phyloP scores from a whole-genome alignment of 208 protist species.

The Trypanosoma cruzi region DNA sequence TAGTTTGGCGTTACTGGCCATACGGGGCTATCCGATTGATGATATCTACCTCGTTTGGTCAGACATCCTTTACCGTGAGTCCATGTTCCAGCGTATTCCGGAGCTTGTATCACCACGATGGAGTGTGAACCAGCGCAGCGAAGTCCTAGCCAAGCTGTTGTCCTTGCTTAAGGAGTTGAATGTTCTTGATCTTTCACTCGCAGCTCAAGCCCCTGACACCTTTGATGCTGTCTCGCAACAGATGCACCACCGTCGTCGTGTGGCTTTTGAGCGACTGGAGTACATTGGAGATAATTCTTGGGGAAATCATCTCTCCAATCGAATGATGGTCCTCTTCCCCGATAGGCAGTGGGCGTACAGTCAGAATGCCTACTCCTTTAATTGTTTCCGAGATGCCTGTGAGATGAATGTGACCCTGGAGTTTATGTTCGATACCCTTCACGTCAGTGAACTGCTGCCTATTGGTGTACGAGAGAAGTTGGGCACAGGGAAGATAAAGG shows the following conservation, averaged over 20 bases:
- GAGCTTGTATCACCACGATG: slow-evolving; percentile 39
- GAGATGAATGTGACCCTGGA: slow-evolving; percentile 89
- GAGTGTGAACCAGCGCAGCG: slow-evolving; percentile 55
- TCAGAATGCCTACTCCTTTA: slow-evolving; percentile 57
- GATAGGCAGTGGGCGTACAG: slow-evolving; percentile 80
- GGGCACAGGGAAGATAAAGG: slow-evolving; percentile 73
- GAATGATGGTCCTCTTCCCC: slow-evolving; percentile 77
- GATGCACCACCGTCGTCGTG: slow-evolving; percentile 51
- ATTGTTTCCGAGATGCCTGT: slow-evolving; percentile 60
- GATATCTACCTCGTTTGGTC: slow-evolving; percentile 67
- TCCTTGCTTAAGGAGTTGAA: slow-evolving; percentile 37
- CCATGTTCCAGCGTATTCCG: slow-evolving; percentile 53
- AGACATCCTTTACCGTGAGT: slow-evolving; percentile 48
- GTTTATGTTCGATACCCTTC: slow-evolving; percentile 79
- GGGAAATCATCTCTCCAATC: slow-evolving; percentile 59
- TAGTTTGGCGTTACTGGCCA: slow-evolving; percentile 50
- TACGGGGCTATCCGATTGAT: slow-evolving; percentile 81
- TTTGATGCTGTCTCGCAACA: slow-evolving; percentile 21
- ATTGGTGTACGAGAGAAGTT: slow-evolving; percentile 28
- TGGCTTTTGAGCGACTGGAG: slow-evolving; percentile 82
- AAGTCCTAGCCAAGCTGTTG: slow-evolving; percentile 41
- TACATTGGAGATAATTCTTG: slow-evolving; percentile 88
- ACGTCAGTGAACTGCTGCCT: slow-evolving; percentile 43
- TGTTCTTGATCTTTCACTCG: slow-evolving; percentile 62
- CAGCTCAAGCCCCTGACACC: slow-evolving; percentile 23